These are phyloP conservation scores for Trypanosoma melophagium DNA, from an alignment of 208 protist genomes.

Conservation along the genomic window DNA sequence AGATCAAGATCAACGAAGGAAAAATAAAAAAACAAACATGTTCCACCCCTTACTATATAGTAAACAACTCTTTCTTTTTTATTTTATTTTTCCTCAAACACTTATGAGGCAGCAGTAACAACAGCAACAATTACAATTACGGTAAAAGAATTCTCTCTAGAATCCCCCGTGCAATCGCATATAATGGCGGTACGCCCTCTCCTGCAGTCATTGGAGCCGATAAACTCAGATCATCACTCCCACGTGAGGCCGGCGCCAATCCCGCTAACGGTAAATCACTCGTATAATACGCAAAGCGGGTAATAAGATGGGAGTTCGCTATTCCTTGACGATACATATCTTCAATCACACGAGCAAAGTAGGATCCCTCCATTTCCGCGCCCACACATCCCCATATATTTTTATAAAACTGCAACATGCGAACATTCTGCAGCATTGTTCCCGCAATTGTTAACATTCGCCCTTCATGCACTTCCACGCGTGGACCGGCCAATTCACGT, in stretches of 20 bases:
- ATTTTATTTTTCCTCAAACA: background rate
- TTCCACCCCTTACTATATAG: background rate
- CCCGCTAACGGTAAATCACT: constrained; percentile 73
- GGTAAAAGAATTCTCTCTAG: constrained; percentile 56
- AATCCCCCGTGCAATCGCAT: constrained; percentile 83
- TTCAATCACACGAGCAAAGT: constrained; percentile 85
- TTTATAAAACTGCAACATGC: constrained; percentile 81
- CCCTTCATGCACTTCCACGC: constrained; percentile 59
- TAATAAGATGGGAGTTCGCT: constrained; percentile 48
- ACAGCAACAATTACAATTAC: background rate
- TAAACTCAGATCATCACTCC: constrained; percentile 36
- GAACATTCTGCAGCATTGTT: constrained; percentile 86
- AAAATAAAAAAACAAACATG: background rate
- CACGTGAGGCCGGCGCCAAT: background rate
- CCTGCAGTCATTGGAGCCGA: constrained; percentile 71
- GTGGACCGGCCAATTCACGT: constrained; percentile 52
- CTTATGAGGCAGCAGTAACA: background rate
- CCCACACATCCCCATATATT: constrained; percentile 80
- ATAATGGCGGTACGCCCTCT: constrained; percentile 85
- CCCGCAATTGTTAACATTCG: constrained; percentile 84
- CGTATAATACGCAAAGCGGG: constrained; percentile 89
- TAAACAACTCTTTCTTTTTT: background rate
- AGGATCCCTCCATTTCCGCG: constrained; percentile 89
- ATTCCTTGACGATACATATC: constrained; percentile 83
- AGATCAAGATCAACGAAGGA: background rate